Evolutionary conservation across 352 stramenopile genomes (phyloP), one percentile per base, ranked within the genome.

Genomic region (Peronosclerospora sorghi): DNA sequence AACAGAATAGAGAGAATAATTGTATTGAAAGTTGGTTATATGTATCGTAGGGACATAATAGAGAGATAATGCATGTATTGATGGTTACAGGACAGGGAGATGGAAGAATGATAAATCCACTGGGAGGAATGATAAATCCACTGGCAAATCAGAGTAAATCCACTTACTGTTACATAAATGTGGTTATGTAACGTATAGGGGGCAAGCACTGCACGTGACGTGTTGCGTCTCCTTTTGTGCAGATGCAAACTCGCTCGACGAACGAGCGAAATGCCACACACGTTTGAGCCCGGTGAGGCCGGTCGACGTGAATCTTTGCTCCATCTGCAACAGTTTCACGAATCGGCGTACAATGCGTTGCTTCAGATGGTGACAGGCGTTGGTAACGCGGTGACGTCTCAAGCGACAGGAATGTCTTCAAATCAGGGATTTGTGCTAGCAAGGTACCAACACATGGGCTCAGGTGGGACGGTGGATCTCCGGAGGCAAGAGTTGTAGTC

Each of bases 261-360:
- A 29, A 28, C 45, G 38, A 78, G 58, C 12, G 72, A 87, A 14
- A 37, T 85, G 24, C 77, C 70, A 9, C 54, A 67, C 35, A 60
- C 78, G 4, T 87, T 83, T 46, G 75, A 84, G 27, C 55, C 68
- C 12, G 77, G 62, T 27, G 75, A 87, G 32, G 29, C 71, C 6
- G 75, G 75, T 4, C 67, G 65, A 14, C 60, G 61, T 0, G 67
- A 85, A 47, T 72, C 75, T 28, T 66, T 87, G 23, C 38, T 79
- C 28, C 75, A 87, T 32, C 37, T 87, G 10, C 72, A 68, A 0
- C 68, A 83, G 32, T 63, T 50, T 45, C 75, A 87, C 32, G 75
- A 73, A 48, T 37, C 37, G 6, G 63, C 59, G 0, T 86, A 82
- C 45, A 67, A 73, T 15, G 56, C 35, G 5, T 82, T 84, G 50